Evolutionary conservation across 176 grass and related monocot genomes (phyloP), one percentile per base, ranked within the genome.

Genomic region (Zoysia japonica): DNA sequence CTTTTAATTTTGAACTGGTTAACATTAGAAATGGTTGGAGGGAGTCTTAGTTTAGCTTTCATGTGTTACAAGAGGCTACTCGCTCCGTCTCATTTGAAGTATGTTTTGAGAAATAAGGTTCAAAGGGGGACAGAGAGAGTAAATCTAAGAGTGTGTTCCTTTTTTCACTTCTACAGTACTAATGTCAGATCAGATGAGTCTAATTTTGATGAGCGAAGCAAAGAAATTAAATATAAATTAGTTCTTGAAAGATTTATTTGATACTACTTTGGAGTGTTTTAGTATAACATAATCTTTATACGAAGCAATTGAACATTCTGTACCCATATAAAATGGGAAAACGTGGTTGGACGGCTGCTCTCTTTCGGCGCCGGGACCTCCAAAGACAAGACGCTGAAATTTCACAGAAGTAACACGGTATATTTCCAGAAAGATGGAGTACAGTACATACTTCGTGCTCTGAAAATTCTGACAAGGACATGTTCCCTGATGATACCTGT

Each of bases 391-490:
- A 51, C 13, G 39, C 36, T 13, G 60, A 11, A 72, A 48, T 57
- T 72, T 55, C 36, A 39, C 75, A 11, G 42, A 36, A 17, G 35
- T 36, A 71, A 9, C 45, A 15, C n/a, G 66, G 28, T 70, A 48
- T 65, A 59, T 16, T 62, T 45, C 63, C 63, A 56, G n/a, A 11
- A 16, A 42, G 11, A 38, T 28, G 28, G 28, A 28, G 28, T 28
- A 28, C 17, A 43, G 14, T 55, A 55, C 52, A 28, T 54, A 51
- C 49, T 53, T 54, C 16, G 52, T 28, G 11, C 28, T 6, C 9
- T 77, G 36, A 17, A 41, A 14, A n/a, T 57, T 83, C 74, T 67
- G 80, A 79, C 19, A 67, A 52, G 0, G 80, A 83, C 80, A 10
- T 36, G 10, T 36, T 62, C 78, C n/a, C n/a, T n/a, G 78, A 54